Percentiles rank a stretch among this genome's conserved stretches.
Conservation (phyloP, 495 filamentous ascomycete species). For the Hypoxylon intermedium region DNA sequence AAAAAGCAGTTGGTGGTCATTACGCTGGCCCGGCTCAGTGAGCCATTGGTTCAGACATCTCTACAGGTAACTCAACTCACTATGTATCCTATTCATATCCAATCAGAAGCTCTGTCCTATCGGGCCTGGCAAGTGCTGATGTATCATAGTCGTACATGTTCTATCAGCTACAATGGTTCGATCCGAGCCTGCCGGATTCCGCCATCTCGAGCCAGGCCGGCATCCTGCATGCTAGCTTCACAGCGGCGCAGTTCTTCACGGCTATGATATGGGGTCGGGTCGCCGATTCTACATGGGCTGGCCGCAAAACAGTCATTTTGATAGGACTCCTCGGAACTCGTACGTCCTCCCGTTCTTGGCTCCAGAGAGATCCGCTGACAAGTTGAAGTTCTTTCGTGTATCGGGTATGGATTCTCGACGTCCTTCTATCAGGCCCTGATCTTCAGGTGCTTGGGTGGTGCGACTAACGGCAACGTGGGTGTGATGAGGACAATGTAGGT, state of each 20-base stretch:
- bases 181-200: conserved; percentile 67
- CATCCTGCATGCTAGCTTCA: conserved; percentile 79
- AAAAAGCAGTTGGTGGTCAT: conserved; percentile 79
- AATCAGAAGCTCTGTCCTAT: not conserved
- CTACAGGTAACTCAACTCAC: conserved; percentile 57
- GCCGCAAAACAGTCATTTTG: conserved; percentile 78
- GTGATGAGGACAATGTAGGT: conserved; percentile 77
- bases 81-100: not conserved
- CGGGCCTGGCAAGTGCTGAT: conserved; percentile 15
- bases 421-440: conserved; percentile 74
- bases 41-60: conserved; percentile 79
- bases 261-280: conserved; percentile 84
- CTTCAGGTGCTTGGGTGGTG: conserved; percentile 76
- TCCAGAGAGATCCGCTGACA: conserved; percentile 4
- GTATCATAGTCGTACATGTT: conserved; percentile 70
- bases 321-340: conserved; percentile 75
- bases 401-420: conserved; percentile 82
- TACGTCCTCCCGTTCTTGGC: conserved; percentile 21
- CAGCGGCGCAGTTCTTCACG: conserved; percentile 82
- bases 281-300: conserved; percentile 72
- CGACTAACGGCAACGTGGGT: conserved; percentile 82
- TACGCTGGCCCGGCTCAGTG: conserved; percentile 75
- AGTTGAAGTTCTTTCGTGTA: conserved; percentile 62
- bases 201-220: conserved; percentile 80
- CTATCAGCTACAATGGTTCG: conserved; percentile 77